A percentile compares a stretch with the other conserved stretches of the same genome.
Conservation (phyloP, 495 filamentous ascomycete species). For the Diplogelasinospora grovesii region DNA sequence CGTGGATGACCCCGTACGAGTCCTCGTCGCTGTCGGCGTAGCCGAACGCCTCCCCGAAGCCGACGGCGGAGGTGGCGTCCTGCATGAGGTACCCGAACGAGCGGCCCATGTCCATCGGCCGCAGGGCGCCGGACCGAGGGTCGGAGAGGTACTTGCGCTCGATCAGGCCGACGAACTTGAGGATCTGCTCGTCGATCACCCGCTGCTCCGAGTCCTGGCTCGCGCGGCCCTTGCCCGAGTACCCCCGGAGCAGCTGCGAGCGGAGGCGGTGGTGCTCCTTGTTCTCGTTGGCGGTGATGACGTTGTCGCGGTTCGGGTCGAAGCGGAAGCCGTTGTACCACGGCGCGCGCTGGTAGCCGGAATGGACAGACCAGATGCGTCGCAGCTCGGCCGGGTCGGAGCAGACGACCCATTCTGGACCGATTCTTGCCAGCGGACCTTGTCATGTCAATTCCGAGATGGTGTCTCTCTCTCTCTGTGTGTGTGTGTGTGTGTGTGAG, state of each 20-base stretch:
- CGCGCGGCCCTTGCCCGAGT: constrained; percentile 5
- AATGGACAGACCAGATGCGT: constrained; percentile 16
- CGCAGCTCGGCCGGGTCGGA: constrained; percentile 9
- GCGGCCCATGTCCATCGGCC: constrained; percentile 31
- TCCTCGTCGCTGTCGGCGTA: constrained; percentile 34
- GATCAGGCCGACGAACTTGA: constrained; percentile 11
- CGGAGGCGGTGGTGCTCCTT: constrained; percentile 13
- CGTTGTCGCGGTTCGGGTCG: constrained; percentile 14
- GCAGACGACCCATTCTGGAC: constrained; percentile 11
- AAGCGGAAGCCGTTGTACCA: constrained; percentile 17
- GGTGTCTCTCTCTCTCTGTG: too few species aligned
- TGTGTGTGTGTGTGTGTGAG: too few species aligned
- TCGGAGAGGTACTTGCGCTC: constrained; percentile 13
- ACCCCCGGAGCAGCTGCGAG: constrained; percentile 5
- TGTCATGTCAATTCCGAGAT: too few species aligned
- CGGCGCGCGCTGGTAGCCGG: constrained; percentile 9
- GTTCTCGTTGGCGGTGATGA: constrained; percentile 13
- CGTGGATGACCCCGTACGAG: constrained; percentile 15
- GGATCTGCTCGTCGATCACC: constrained; percentile 8
- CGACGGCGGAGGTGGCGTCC: constrained; percentile 33
- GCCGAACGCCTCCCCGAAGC: constrained; percentile 34
- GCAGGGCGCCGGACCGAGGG: background rate
- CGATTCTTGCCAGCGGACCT: constrained; percentile 7
- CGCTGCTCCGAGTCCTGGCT: constrained; percentile 2
- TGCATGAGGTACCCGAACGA: constrained; percentile 31